Conservation (phyloP, 345 rosid species). For the Streptanthus diversifolius region DNA sequence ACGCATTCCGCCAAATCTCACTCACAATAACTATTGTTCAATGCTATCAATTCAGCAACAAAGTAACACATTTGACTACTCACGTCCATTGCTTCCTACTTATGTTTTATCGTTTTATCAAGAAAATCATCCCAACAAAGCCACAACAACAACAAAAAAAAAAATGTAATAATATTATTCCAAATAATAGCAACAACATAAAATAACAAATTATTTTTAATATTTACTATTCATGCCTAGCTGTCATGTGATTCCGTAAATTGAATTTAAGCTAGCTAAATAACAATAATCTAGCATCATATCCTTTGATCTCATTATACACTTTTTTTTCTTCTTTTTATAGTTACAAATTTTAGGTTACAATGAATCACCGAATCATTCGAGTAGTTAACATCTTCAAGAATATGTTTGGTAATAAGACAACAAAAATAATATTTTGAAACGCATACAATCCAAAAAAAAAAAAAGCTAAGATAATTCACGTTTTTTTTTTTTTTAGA, state of each 20-base stretch:
- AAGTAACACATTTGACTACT: constrained; percentile 10
- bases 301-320: neutral
- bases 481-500: constrained; percentile 21
- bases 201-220: neutral
- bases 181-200: neutral
- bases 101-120: neutral
- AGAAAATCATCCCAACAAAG: neutral
- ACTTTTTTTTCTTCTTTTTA: neutral
- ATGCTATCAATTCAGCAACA: too few species aligned
- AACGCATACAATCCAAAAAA: neutral
- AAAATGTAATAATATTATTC: neutral
- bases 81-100: neutral
- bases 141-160: neutral
- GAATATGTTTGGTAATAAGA: neutral
- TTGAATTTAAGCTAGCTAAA: neutral
- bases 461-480: constrained; percentile 7
- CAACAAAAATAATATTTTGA: neutral
- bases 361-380: neutral
- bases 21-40: too few species aligned
- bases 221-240: neutral
- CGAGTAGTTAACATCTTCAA: neutral
- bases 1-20: too few species aligned
- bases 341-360: neutral
- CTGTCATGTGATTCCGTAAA: neutral
- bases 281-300: neutral